Evolutionary conservation across 148 eudicot species (phyloP).

Genomic region (Cornus florida): DNA sequence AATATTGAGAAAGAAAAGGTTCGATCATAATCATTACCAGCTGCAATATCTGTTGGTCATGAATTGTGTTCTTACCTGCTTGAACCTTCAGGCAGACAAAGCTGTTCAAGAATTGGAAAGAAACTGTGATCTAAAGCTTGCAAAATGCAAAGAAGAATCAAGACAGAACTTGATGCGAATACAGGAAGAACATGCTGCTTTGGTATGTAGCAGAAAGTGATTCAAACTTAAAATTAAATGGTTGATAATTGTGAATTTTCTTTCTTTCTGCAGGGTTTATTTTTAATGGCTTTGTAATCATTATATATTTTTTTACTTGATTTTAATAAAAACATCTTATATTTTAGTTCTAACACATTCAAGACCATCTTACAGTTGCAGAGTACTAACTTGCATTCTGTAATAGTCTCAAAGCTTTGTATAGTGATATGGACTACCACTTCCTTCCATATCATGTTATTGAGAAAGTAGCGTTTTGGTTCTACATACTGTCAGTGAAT

Average conservation of each 20-base stretch:
- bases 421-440: background rate
- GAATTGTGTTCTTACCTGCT: constrained; percentile 20
- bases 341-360: constrained; percentile 5
- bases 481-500: background rate
- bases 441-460: background rate
- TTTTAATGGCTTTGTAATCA: background rate
- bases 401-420: background rate
- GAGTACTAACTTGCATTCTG: background rate
- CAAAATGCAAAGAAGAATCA: constrained; percentile 70
- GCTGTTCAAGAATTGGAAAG: constrained; percentile 64
- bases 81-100: constrained; percentile 65
- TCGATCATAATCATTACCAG: constrained; percentile 13
- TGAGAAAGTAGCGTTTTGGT: background rate
- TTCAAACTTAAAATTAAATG: background rate
- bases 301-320: background rate
- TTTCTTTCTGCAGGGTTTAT: background rate
- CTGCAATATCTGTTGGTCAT: background rate
- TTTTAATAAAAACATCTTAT: background rate
- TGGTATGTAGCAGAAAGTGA: constrained; percentile 49
- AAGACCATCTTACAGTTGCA: constrained; percentile 2
- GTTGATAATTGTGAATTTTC: background rate
- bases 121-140: constrained; percentile 58
- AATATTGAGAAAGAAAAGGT: constrained; percentile 91
- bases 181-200: constrained; percentile 72
- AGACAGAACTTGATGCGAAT: constrained; percentile 42